phyloP scores from a whole-genome alignment of 2,329 filamentous ascomycete species.

The Fusarium praegraminearum region DNA sequence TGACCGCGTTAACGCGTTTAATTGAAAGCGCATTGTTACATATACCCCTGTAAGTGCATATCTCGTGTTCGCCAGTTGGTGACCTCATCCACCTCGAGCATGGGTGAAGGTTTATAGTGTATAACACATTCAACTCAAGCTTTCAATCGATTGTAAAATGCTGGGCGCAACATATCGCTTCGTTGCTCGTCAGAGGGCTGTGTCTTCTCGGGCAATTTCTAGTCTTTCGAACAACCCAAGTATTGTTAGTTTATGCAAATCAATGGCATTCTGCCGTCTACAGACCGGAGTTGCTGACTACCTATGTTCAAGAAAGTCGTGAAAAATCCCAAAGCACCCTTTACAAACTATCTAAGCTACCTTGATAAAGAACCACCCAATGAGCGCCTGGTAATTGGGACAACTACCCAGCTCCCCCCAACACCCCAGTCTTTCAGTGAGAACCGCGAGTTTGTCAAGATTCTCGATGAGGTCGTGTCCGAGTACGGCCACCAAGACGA shows the following conservation, averaged over 20 bases:
- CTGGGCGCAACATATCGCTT: conserved; percentile 44
- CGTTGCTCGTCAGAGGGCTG: conserved; percentile 32
- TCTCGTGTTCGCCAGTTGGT: conserved; percentile 46
- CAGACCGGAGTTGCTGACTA: conserved; percentile 25
- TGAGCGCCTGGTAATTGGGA: conserved; percentile 68
- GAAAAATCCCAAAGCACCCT: conserved; percentile 59
- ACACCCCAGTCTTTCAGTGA: conserved; percentile 70
- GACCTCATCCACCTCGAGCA: conserved; percentile 49
- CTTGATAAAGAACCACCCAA: conserved; percentile 69
- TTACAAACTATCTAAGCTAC: conserved; percentile 68
- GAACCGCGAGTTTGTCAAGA: conserved; percentile 69
- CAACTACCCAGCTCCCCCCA: conserved; percentile 68
- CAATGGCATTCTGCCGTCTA: not conserved
- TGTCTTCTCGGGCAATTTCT: conserved; percentile 54
- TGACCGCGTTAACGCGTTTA: conserved; percentile 56
- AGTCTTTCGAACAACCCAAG: conserved; percentile 64
- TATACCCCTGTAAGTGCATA: conserved; percentile 41
- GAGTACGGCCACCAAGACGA: conserved; percentile 69
- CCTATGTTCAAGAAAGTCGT: conserved; percentile 66
- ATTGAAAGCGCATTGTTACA: conserved; percentile 52
- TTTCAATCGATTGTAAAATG: conserved; percentile 41
- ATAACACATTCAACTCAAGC: conserved; percentile 5
- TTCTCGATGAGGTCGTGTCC: conserved; percentile 68
- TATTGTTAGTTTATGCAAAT: conserved; percentile 60
- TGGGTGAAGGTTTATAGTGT: conserved; percentile 19